Base-by-base conservation (phyloP, 1,284 basidiomycete genomes). In the Phaffia rhodozyma region DNA sequence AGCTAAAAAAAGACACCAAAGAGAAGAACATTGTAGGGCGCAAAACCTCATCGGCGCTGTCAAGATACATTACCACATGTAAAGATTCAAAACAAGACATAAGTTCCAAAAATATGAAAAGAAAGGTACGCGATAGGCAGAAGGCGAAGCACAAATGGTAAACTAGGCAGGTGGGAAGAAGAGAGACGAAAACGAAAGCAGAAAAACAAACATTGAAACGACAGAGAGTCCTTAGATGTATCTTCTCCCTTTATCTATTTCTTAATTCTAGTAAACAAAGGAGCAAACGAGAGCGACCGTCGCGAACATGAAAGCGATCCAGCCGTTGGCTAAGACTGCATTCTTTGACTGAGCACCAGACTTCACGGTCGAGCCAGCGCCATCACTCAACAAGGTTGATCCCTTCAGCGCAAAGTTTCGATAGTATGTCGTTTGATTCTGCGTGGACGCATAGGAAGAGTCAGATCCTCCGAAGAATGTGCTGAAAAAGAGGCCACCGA, bases 401-500 rank as follows among this genome's bases (percentile, higher is more conserved):
- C 34, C 64, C 21, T 20, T 27, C 16, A 76, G 32, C 55, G 70
- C 64, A 18, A 77, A 71, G 67, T 76, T 75, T 61, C 70, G 67
- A 67, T 68, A 76, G 68, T 74, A 76, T 9, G 70, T 70, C 58
- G 70, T 73, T 65, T 77, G 75, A 1, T 70, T 72, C n/a, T 72
- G 72, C 0, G 72, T 51, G 21, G 52, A 55, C 1, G 62, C 73
- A 73, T 74, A 77, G 1, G 71, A 60, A n/a, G 66, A 29, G 64
- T 75, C 73, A 66, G 73, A 69, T 9, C 76, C 76, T 50, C 76
- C 76, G 65, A 77, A 77, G 66, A 77, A 77, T 27, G 76, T 77
- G 25, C 73, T 75, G 65, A 76, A 76, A 70, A 72, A 38, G 49
- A 63, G 27, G 7, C 49, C 75, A 29, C 71, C 71, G 32, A 75